A percentile compares a stretch with the other conserved stretches of the same genome.
Evolutionary conservation across 1,284 basidiomycete species (phyloP).

Genomic region (Phenoliferia sp.): DNA sequence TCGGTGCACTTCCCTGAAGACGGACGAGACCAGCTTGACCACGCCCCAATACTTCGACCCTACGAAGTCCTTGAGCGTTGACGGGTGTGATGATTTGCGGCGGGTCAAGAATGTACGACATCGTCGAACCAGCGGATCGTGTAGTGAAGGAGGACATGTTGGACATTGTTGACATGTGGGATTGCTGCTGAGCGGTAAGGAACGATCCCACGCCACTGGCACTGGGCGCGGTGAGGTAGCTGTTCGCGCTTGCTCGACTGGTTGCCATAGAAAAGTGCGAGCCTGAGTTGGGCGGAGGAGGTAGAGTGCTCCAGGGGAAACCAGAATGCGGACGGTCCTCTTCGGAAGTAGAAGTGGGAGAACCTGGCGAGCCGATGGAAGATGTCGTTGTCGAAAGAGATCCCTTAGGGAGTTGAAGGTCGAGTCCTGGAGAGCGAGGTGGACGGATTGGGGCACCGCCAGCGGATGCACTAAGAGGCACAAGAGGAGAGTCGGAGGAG

Average conservation of each 20-base stretch:
- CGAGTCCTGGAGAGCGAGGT: conserved; percentile 36
- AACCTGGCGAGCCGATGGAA: conserved; percentile 16
- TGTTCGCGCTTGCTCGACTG: background rate
- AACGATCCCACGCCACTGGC: conserved; percentile 17
- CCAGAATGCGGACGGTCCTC: conserved; percentile 1
- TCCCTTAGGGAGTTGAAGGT: conserved; percentile 34
- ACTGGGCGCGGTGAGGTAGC: conserved; percentile 1
- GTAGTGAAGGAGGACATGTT: conserved; percentile 21
- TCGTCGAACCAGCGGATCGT: conserved; percentile 30
- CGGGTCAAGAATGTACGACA: conserved; percentile 39
- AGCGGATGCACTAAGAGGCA: conserved; percentile 26
- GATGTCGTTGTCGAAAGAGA: conserved; percentile 9
- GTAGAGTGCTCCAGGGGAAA: conserved; percentile 9
- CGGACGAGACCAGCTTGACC: conserved; percentile 27
- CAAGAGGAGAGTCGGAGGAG: conserved; percentile 24
- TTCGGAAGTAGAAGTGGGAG: conserved; percentile 7
- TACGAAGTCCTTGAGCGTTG: conserved; percentile 18
- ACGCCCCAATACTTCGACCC: conserved; percentile 27
- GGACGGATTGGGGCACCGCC: conserved; percentile 36
- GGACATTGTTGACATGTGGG: conserved; percentile 27
- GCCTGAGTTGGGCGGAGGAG: conserved; percentile 2
- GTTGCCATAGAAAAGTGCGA: background rate
- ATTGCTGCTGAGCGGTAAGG: conserved; percentile 5
- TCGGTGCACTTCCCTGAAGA: background rate
- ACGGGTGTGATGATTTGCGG: conserved; percentile 38